Evolutionary conservation across 306 rosid genomes (phyloP), one percentile per base, ranked within the genome.

Genomic region (Dicorynia guianensis): DNA sequence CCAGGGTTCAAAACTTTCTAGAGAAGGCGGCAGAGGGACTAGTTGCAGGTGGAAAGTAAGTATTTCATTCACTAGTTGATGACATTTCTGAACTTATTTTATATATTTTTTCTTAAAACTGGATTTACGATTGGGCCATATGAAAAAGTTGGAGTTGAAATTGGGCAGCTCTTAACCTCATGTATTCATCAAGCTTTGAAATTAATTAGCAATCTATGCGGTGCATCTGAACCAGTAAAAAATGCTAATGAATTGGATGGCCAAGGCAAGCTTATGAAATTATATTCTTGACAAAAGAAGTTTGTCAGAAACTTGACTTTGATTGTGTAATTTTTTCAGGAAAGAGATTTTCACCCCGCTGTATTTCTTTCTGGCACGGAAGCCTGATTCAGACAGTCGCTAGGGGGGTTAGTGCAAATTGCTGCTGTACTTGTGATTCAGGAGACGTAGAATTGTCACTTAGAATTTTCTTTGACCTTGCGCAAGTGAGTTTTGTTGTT

Each of bases 11-110:
- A 84, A 83, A 85, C 52, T 92, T 95, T 72, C 90, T 92, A 14
- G 97, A 92, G 89, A 79, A 90, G 78, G 99, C 99, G 58, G 97
- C 97, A 19, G 97, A 85, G 76, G 97, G 96, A 53, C 91, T 95
- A 13, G 97, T 90, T 54, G 99, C 79, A 69, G 99, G 99, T 43
- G 99, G 97, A 92, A 92, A 90, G 99, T 95, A 86, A 92, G 97
- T 95, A n/a, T 75, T 55, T 13, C 69, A 50, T 80, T 43, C 61
- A 3, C 68, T 39, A 13, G 6, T 19, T n/a, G 9, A 15, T 57
- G n/a, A 42, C 54, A 59, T 56, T 63, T 63, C 53, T 76, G 39
- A 65, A 33, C 44, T 6, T 40, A 4, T 20, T 43, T 4, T 18
- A 8, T 42, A 52, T 36, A 58, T 52, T 12, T 60, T 33, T 6